phyloP scores from a whole-genome alignment of 768 basidiomycete genomes.

The Lactarius evosmus region DNA sequence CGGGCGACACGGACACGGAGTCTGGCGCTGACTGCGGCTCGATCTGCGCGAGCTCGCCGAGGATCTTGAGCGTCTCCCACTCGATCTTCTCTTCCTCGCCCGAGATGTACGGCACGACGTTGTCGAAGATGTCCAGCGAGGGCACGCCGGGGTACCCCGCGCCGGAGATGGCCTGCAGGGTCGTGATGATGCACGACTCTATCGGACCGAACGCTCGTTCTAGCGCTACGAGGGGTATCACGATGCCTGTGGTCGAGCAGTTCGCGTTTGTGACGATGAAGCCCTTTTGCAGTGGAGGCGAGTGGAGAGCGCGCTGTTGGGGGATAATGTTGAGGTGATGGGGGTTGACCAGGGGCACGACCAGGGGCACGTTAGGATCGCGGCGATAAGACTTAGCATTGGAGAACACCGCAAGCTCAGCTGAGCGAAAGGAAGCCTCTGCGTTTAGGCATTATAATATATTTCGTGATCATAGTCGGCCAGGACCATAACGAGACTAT shows the following conservation, averaged over 20 bases:
- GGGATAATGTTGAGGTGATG: constrained; percentile 78
- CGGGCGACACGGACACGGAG: too few species aligned
- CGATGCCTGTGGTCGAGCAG: constrained; percentile 92
- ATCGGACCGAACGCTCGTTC: constrained; percentile 93
- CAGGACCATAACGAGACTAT: constrained; percentile 9
- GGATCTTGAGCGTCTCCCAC: constrained; percentile 97
- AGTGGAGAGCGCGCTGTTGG: constrained; percentile 71
- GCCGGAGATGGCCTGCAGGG: constrained; percentile 97
- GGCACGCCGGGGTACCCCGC: constrained; percentile 96
- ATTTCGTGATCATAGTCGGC: not conserved
- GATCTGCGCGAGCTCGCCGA: constrained; percentile 69
- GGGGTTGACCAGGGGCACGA: constrained; percentile 95
- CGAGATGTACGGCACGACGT: constrained; percentile 89
- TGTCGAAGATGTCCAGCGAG: constrained; percentile 89
- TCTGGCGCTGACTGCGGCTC: constrained; percentile 36
- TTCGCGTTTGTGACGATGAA: constrained; percentile 99
- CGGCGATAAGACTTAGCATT: constrained; percentile 96
- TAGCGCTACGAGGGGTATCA: constrained; percentile 86
- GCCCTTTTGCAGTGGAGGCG: constrained; percentile 69
- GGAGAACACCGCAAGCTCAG: constrained; percentile 91
- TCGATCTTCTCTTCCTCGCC: constrained; percentile 99
- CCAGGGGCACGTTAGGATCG: constrained; percentile 88
- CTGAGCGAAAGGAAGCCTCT: constrained; percentile 84
- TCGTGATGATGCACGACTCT: constrained; percentile 86
- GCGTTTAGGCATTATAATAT: constrained; percentile 13